phyloP scores from a whole-genome alignment of 2,329 filamentous ascomycete species.

The Alternaria postmessia region DNA sequence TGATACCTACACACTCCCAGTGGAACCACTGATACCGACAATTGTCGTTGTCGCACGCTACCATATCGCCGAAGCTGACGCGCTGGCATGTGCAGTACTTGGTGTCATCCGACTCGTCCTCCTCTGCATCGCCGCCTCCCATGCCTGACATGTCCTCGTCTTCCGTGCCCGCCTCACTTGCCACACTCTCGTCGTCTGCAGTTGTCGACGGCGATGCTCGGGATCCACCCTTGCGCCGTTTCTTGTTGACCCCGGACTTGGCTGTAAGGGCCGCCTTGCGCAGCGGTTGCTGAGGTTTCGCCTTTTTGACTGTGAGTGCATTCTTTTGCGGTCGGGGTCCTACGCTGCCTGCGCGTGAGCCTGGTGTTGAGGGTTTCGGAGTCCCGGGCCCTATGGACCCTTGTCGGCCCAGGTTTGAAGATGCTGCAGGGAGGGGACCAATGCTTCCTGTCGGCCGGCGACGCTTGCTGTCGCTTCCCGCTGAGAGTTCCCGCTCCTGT shows the following conservation, averaged over 20 bases:
- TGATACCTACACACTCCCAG: slow-evolving; percentile 68
- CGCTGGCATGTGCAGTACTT: slow-evolving; percentile 85
- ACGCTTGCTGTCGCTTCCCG: slow-evolving; percentile 65
- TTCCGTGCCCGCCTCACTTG: slow-evolving; percentile 54
- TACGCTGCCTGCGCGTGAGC: slow-evolving; percentile 66
- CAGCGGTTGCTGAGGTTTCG: slow-evolving; percentile 61
- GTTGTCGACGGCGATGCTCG: slow-evolving; percentile 54
- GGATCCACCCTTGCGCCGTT: slow-evolving; percentile 48
- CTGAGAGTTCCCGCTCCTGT: slow-evolving; percentile 63
- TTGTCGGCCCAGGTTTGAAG: slow-evolving; percentile 66
- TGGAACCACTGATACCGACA: slow-evolving; percentile 90
- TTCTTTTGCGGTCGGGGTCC: slow-evolving; percentile 61
- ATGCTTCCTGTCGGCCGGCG: slow-evolving; percentile 64
- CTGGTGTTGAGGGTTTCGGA: slow-evolving; percentile 64
- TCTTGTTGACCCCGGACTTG: slow-evolving; percentile 49
- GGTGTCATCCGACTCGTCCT: slow-evolving; percentile 77
- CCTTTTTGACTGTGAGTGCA: slow-evolving; percentile 60
- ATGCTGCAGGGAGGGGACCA: slow-evolving; percentile 60
- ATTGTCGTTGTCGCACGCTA: slow-evolving; percentile 83
- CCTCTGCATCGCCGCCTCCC: slow-evolving; percentile 53
- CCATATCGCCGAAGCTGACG: slow-evolving; percentile 87
- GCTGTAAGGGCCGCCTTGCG: slow-evolving; percentile 47
- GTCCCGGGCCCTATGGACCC: slow-evolving; percentile 70
- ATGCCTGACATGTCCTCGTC: slow-evolving; percentile 62
- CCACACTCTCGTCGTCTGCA: slow-evolving; percentile 62